These are phyloP conservation scores for Eimeria sp. DNA, from an alignment of 169 alveolate genomes.

Conservation along the genomic window DNA sequence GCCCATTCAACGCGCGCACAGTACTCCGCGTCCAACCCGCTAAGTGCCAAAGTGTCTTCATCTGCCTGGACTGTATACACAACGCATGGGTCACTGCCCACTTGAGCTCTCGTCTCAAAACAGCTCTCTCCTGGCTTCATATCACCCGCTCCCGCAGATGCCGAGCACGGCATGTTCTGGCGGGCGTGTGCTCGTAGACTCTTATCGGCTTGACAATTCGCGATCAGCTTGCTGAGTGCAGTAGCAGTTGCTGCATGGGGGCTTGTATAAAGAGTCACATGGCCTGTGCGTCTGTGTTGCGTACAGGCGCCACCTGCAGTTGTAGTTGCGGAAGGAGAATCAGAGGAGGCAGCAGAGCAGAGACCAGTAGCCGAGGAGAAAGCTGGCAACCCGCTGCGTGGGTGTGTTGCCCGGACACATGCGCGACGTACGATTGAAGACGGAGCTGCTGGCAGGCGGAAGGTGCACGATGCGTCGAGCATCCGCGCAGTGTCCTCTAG, in stretches of 20 bases:
- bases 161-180: neutral
- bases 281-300: neutral
- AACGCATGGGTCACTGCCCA: conserved; percentile 1
- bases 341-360: neutral
- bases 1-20: conserved; percentile 68
- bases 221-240: conserved; percentile 19
- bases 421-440: conserved; percentile 2
- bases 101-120: neutral
- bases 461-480: conserved; percentile 70
- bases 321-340: neutral
- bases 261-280: conserved; percentile 9
- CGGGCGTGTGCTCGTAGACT: neutral
- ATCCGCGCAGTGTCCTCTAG: conserved; percentile 70
- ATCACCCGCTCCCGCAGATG: neutral
- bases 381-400: neutral
- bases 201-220: neutral
- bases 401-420: neutral
- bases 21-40: conserved; percentile 73
- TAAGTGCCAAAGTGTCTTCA: conserved; percentile 65
- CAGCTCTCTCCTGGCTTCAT: neutral
- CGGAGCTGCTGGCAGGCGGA: conserved; percentile 72
- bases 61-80: conserved; percentile 71
- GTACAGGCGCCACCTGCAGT: neutral
- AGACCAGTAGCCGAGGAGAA: neutral
- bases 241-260: conserved; percentile 32